Conservation (phyloP, 345 rosid genomes). For the Citrus reticulata region DNA sequence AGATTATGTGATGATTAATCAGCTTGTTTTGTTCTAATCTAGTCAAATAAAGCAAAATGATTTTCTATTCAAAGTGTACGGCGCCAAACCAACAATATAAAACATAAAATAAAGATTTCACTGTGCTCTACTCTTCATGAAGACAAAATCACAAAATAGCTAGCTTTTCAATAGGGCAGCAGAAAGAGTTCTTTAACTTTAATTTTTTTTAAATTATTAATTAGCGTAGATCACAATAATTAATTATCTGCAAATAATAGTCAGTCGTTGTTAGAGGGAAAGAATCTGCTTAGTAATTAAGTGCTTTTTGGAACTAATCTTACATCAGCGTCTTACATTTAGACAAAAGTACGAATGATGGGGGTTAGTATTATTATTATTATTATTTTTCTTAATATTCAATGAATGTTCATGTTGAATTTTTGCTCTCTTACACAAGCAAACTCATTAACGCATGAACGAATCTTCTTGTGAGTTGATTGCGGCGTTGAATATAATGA, state of each 20-base stretch:
- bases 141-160: conserved; percentile 21
- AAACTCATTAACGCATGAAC: not conserved
- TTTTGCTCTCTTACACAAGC: not conserved
- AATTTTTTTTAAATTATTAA: not conserved
- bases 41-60: not conserved
- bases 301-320: conserved; percentile 24
- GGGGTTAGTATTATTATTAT: not conserved
- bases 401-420: conserved; percentile 12
- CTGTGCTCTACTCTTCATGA: conserved; percentile 18
- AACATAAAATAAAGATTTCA: not conserved
- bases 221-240: too few species aligned
- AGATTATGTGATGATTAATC: conserved; percentile 16
- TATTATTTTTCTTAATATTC: conserved; percentile 6
- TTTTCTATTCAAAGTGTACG: conserved; percentile 23
- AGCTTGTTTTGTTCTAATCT: not conserved
- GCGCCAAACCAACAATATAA: not conserved
- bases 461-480: conserved; percentile 2
- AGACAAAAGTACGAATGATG: conserved; percentile 29
- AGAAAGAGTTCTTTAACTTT: conserved; percentile 7
- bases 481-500: not conserved
- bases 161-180: conserved; percentile 17
- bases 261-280: not conserved
- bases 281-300: conserved; percentile 27
- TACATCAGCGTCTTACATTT: not conserved
- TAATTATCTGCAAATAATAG: not conserved